phyloP scores from a whole-genome alignment of 129 eudicot species.

The Helichrysum umbraculigerum region DNA sequence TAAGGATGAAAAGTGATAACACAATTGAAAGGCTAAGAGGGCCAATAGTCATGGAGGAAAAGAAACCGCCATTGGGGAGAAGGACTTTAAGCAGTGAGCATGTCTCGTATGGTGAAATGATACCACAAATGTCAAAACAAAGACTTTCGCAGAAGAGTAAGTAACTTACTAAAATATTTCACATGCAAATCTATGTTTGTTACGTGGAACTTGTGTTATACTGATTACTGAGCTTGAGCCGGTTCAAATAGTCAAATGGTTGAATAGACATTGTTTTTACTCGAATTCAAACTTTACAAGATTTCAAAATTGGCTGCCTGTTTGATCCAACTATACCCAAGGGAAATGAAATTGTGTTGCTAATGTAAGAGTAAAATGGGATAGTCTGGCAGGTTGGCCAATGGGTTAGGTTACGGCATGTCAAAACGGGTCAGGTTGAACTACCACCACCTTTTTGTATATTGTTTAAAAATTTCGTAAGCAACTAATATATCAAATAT shows the following conservation, averaged over 20 bases:
- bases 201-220: background rate
- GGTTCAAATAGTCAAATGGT: background rate
- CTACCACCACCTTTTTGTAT: background rate
- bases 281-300: no score
- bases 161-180: slow-evolving; percentile 6
- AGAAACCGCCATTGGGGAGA: slow-evolving; percentile 15
- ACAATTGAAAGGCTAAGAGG: slow-evolving; percentile 54
- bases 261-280: no score
- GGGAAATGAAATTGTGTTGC: no score
- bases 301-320: no score
- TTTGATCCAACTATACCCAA: no score
- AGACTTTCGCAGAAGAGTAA: slow-evolving; percentile 42
- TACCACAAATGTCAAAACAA: slow-evolving; percentile 51
- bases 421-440: background rate
- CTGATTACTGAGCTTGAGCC: background rate
- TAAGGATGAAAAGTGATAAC: slow-evolving; percentile 59
- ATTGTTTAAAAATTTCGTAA: no score
- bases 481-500: background rate
- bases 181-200: background rate
- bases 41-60: slow-evolving; percentile 38
- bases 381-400: background rate
- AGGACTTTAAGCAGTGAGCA: slow-evolving; percentile 35
- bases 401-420: background rate
- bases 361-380: background rate
- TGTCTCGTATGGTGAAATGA: slow-evolving; percentile 70